Base-by-base conservation (phyloP, 306 rosid species). In the Purshia tridentata region DNA sequence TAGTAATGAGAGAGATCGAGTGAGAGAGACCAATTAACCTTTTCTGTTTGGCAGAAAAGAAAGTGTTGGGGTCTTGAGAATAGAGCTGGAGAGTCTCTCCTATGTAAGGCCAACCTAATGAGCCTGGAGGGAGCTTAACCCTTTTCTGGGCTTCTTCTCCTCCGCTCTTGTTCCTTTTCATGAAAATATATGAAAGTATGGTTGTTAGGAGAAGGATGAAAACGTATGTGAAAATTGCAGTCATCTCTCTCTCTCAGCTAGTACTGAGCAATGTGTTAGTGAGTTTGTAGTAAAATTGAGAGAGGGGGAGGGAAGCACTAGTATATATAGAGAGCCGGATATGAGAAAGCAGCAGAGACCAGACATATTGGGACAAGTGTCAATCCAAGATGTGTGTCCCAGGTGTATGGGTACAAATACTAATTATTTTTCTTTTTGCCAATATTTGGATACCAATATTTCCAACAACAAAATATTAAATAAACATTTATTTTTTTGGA, bases 41-140 rank as follows among this genome's bases (percentile, higher is more conserved):
- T 80, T 82, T 86, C 70, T 91, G 96, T 76, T 87, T 89, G 82
- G 81, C 12, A 54, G 84, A 77, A 61, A 91, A 94, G 89, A 88
- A 93, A 29, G 77, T 56, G 57, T 84, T 89, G 1, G 97, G 96
- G 69, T 91, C 77, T 72, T 85, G 91, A 46, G 97, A 86, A 65
- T 94, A 89, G 60, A 94, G 84, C 78, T 84, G 96, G 45, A 88
- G 86, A 65, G 97, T 94, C 50, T 94, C 95, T 71, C 99, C 99
- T 29, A 89, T 72, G 84, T 84, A 79, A 1, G 99, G 99, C 97
- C 97, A 94, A 8, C 99, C 97, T 88, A 89, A 83, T 59, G 97
- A 89, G n/a, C 97, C 99, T 7, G 99, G 97, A 54, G 99, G 99
- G 69, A 91, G 97, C 80, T 88, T 60, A 6, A 81, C 65, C 68